Evolutionary conservation across 2,329 filamentous ascomycete genomes (phyloP).

Genomic region (Sporothrix brasiliensis): DNA sequence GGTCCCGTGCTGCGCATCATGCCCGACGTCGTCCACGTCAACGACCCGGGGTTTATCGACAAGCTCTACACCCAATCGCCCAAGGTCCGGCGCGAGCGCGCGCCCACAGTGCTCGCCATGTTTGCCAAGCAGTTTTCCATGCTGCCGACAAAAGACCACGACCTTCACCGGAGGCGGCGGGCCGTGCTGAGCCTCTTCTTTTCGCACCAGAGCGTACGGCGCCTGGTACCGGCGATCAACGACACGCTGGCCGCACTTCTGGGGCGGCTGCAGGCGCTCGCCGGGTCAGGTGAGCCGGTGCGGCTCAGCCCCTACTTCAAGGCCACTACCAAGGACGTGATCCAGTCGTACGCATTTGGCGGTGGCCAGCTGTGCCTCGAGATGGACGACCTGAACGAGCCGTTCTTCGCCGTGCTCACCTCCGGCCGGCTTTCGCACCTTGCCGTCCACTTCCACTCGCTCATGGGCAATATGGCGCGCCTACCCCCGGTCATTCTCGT

Average conservation of each 20-base stretch:
- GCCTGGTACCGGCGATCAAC: conserved; percentile 10
- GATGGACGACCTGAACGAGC: conserved; percentile 22
- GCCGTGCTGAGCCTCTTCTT: conserved; percentile 14
- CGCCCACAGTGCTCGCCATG: not conserved
- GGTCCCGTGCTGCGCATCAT: conserved; percentile 22
- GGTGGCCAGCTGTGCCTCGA: conserved; percentile 18
- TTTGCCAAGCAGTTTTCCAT: conserved; percentile 16
- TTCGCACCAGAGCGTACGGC: conserved; percentile 20
- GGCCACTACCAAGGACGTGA: conserved; percentile 15
- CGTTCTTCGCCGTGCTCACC: conserved; percentile 9
- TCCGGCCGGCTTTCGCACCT: not conserved
- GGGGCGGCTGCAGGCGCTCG: not conserved
- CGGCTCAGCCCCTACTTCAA: not conserved
- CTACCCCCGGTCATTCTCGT: not conserved
- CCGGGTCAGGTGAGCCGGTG: not conserved
- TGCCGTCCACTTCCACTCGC: not conserved
- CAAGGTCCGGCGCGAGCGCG: conserved; percentile 11
- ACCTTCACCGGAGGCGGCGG: conserved; percentile 18
- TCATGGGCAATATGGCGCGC: not conserved
- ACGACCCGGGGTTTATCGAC: conserved; percentile 17
- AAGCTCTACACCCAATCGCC: conserved; percentile 18
- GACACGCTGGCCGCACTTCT: not conserved
- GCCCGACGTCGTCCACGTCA: conserved; percentile 24
- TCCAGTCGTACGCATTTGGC: conserved; percentile 25
- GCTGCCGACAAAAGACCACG: conserved; percentile 15